Conservation (phyloP, 495 filamentous ascomycete species). For the Lasiosphaeria miniovina region DNA sequence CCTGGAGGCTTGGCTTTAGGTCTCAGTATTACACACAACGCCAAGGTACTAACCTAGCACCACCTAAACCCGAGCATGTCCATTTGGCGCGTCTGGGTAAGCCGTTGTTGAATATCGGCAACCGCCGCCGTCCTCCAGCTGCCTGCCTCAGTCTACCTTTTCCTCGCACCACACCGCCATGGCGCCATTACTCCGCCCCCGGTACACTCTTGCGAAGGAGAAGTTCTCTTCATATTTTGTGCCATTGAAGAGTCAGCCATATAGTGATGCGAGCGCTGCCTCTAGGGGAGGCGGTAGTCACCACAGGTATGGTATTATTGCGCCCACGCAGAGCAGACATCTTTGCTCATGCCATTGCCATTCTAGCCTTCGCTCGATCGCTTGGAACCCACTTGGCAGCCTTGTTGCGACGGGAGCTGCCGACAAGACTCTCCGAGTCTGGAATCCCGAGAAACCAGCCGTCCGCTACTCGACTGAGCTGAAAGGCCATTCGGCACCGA, state of each 20-base stretch:
- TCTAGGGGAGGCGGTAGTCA: slow-evolving; percentile 19
- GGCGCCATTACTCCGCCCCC: slow-evolving; percentile 50
- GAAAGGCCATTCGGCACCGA: slow-evolving; percentile 68
- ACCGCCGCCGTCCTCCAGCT: too few relatives aligned
- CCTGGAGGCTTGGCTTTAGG: too few relatives aligned
- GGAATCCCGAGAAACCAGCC: slow-evolving; percentile 82
- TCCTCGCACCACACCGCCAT: slow-evolving; percentile 27
- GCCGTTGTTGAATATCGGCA: too few relatives aligned
- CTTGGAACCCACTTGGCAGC: slow-evolving; percentile 85
- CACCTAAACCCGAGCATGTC: too few relatives aligned
- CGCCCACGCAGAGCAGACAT: not conserved
- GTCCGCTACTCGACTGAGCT: slow-evolving; percentile 82
- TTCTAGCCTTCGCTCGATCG: slow-evolving; percentile 61
- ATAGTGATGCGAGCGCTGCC: slow-evolving; percentile 54
- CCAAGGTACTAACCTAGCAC: too few relatives aligned
- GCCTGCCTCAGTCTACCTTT: too few relatives aligned
- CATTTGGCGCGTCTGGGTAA: too few relatives aligned
- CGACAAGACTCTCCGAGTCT: slow-evolving; percentile 77
- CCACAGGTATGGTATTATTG: slow-evolving; percentile 12
- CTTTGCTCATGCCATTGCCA: not conserved
- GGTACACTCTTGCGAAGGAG: slow-evolving; percentile 60
- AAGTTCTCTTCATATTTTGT: slow-evolving; percentile 58
- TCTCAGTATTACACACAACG: too few relatives aligned
- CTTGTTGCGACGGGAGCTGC: slow-evolving; percentile 82
- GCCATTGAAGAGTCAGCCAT: slow-evolving; percentile 57